Conservation (phyloP, 768 basidiomycete genomes). For the Sutorius australiensis region DNA sequence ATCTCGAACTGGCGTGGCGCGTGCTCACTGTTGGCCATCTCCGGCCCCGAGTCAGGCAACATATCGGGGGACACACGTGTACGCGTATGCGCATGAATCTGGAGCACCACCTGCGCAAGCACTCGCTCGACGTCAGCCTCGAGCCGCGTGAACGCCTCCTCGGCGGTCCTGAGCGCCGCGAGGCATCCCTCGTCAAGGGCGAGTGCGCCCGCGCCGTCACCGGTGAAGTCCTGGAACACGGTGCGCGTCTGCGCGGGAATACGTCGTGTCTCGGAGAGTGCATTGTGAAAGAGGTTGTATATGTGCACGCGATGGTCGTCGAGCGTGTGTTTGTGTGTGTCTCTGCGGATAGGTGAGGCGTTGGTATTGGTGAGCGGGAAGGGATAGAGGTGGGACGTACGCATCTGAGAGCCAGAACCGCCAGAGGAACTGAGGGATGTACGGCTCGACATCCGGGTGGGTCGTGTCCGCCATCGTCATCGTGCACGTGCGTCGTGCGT, state of each 20-base stretch:
- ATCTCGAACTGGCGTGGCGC: conserved; percentile 18
- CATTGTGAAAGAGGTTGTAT: conserved; percentile 51
- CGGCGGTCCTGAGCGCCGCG: conserved; percentile 38
- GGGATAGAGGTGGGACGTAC: conserved; percentile 27
- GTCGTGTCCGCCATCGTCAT: not conserved
- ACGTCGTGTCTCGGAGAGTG: conserved; percentile 43
- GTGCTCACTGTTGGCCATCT: not conserved
- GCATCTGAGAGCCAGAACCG: conserved; percentile 46
- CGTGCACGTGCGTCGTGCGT: too few species aligned
- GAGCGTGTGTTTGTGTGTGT: conserved; percentile 27
- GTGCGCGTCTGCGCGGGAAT: conserved; percentile 32
- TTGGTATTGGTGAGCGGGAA: not conserved
- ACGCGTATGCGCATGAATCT: conserved; percentile 18
- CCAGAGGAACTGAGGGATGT: conserved; percentile 47
- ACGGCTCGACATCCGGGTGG: conserved; percentile 28
- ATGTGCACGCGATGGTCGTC: conserved; percentile 44
- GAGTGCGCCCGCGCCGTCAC: conserved; percentile 17
- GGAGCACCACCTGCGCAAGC: conserved; percentile 34
- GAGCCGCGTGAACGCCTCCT: conserved; percentile 40
- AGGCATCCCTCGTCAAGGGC: conserved; percentile 37
- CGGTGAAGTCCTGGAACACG: conserved; percentile 44
- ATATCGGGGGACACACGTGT: not conserved
- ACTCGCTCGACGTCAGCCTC: conserved; percentile 41
- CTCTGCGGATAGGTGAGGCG: conserved; percentile 9
- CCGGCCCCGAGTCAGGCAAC: not conserved